These are phyloP conservation scores for Teunomyces pallodes DNA, from an alignment of 805 yeast species.

Conservation along the genomic window DNA sequence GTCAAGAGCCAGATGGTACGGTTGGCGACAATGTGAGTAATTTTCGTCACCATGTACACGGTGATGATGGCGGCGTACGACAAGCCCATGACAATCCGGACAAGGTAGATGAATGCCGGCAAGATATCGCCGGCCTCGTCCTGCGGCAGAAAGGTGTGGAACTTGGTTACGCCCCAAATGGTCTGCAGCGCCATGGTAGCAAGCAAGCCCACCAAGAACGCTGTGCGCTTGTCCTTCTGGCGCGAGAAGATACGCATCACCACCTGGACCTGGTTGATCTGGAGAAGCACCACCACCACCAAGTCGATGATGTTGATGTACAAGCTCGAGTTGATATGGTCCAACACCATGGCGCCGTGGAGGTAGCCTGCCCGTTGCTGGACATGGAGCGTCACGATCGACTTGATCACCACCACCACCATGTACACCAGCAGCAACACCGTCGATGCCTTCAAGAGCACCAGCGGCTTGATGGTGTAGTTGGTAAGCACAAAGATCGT, in stretches of 20 bases:
- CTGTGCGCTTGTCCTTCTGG: constrained; percentile 62
- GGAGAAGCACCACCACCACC: constrained; percentile 54
- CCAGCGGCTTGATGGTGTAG: constrained; percentile 60
- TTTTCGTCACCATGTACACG: constrained; percentile 52
- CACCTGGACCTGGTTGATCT: constrained; percentile 69
- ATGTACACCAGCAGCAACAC: constrained; percentile 55
- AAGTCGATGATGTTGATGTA: constrained; percentile 57
- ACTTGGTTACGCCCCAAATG: constrained; percentile 68
- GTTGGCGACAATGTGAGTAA: constrained; percentile 48
- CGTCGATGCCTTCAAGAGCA: constrained; percentile 49
- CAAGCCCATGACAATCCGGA: constrained; percentile 68
- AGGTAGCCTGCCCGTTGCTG: constrained; percentile 48
- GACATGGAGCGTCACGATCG: constrained; percentile 43
- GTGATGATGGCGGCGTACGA: constrained; percentile 64
- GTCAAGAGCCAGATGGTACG: constrained; percentile 54
- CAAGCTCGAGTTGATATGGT: constrained; percentile 40
- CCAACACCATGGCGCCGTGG: constrained; percentile 44
- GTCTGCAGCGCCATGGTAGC: constrained; percentile 56
- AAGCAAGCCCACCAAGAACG: constrained; percentile 56
- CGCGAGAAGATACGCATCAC: constrained; percentile 66
- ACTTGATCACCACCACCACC: constrained; percentile 45
- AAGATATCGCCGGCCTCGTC: constrained; percentile 53
- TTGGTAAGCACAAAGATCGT: constrained; percentile 65
- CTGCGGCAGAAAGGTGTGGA: constrained; percentile 34
- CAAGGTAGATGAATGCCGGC: constrained; percentile 71